phyloP scores from a whole-genome alignment of 2,329 filamentous ascomycete species.

The Phialocephala subalpina region DNA sequence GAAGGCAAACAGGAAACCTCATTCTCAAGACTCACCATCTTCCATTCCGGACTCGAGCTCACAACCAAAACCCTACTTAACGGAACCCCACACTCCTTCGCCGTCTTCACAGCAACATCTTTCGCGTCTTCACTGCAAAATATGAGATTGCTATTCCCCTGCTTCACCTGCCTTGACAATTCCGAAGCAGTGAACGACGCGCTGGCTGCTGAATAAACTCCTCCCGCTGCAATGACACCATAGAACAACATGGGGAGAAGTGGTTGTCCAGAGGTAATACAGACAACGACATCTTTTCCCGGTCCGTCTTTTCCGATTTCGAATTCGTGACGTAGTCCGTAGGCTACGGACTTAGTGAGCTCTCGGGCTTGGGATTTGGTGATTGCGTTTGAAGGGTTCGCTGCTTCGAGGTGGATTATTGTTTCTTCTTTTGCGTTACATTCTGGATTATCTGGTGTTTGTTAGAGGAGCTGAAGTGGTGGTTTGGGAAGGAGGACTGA shows the following conservation, averaged over 20 bases:
- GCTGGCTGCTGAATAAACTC: constrained; percentile 64
- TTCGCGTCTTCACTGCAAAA: constrained; percentile 58
- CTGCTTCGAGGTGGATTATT: constrained; percentile 63
- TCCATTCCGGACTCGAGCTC: constrained; percentile 46
- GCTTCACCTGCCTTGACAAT: constrained; percentile 55
- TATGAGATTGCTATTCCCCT: constrained; percentile 51
- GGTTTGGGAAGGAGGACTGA: constrained; percentile 9
- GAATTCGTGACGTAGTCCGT: constrained; percentile 62
- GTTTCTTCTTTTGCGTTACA: constrained; percentile 54
- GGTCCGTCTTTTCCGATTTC: constrained; percentile 58
- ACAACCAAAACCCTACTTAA: constrained; percentile 59
- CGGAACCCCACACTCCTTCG: constrained; percentile 56
- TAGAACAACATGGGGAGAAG: constrained; percentile 62
- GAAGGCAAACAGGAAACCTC: constrained; percentile 45
- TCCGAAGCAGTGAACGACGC: constrained; percentile 59
- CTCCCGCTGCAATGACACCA: constrained; percentile 64
- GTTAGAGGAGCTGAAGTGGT: neutral
- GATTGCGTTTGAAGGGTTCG: constrained; percentile 59
- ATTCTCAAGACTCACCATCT: constrained; percentile 46
- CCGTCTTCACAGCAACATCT: constrained; percentile 55
- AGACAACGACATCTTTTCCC: constrained; percentile 61
- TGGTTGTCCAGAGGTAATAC: constrained; percentile 63
- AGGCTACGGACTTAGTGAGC: constrained; percentile 60
- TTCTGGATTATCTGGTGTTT: constrained; percentile 46
- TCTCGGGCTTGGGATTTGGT: constrained; percentile 59